Conservation (phyloP, 2,329 filamentous ascomycete genomes). For the Fusarium poae region DNA sequence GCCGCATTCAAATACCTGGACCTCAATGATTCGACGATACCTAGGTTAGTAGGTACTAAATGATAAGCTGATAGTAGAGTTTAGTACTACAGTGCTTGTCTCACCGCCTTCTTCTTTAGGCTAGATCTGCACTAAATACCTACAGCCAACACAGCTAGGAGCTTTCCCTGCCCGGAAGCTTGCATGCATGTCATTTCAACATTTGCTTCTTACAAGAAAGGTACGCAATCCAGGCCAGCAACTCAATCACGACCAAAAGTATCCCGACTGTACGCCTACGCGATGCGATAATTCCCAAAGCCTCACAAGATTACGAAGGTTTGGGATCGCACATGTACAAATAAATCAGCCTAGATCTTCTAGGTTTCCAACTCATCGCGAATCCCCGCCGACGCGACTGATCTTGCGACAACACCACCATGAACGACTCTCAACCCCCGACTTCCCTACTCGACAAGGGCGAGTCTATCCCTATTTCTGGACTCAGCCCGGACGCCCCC, state of each 20-base stretch:
- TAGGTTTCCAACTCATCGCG: constrained; percentile 26
- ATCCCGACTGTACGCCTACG: constrained; percentile 9
- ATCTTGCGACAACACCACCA: constrained; percentile 37
- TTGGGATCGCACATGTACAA: constrained; percentile 18
- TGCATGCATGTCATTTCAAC: constrained; percentile 25
- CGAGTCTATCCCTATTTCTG: constrained; percentile 66
- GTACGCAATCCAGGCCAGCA: constrained; percentile 9
- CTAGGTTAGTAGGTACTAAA: no score
- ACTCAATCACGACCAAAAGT: constrained; percentile 13
- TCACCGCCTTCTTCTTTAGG: constrained; percentile 44
- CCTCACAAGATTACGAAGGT: background rate
- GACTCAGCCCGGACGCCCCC: constrained; percentile 64
- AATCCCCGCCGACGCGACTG: constrained; percentile 35
- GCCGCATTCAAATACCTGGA: constrained; percentile 21
- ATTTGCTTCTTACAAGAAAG: constrained; percentile 9
- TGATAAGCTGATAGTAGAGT: constrained; percentile 22
- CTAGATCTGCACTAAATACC: constrained; percentile 18
- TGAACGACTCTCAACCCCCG: constrained; percentile 45
- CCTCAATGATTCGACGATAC: constrained; percentile 6
- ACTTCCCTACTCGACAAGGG: constrained; percentile 47
- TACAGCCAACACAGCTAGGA: constrained; percentile 30
- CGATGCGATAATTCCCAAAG: constrained; percentile 19
- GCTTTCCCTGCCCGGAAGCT: constrained; percentile 35
- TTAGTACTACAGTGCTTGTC: background rate
- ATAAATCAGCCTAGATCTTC: constrained; percentile 12